Conservation (phyloP, 345 rosid genomes). For the Leavenworthia alabamica region DNA sequence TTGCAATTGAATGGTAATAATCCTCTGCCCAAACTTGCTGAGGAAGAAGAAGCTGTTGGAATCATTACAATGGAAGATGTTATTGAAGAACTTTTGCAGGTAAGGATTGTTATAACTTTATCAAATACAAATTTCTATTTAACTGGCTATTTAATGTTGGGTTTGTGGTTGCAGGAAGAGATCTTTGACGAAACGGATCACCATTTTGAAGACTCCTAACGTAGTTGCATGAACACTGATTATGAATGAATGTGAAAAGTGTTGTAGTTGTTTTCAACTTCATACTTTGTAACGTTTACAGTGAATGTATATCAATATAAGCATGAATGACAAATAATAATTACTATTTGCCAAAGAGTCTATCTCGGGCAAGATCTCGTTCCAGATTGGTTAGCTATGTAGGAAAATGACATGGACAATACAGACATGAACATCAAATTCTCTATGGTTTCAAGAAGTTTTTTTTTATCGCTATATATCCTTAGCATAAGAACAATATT, state of each 20-base stretch:
- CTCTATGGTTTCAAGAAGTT: not conserved
- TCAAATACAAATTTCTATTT: not conserved
- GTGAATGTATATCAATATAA: conserved; percentile 1
- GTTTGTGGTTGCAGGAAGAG: conserved; percentile 59
- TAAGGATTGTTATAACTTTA: conserved; percentile 4
- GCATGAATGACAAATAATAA: not conserved
- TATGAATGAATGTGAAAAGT: conserved; percentile 7
- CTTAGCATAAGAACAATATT: not conserved
- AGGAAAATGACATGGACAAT: no score
- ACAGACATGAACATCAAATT: not conserved
- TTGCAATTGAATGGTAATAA: conserved; percentile 48
- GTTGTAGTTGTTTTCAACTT: not conserved
- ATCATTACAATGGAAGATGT: conserved; percentile 98
- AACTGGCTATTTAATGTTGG: not conserved
- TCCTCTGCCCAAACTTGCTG: conserved; percentile 55
- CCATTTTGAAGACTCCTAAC: conserved; percentile 63
- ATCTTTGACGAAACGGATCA: conserved; percentile 94
- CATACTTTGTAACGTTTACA: not conserved
- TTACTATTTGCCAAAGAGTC: no score
- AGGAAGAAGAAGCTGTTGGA: conserved; percentile 90
- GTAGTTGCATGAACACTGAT: not conserved
- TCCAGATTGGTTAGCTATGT: no score
- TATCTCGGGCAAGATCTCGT: no score
- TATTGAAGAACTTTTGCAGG: conserved; percentile 96
- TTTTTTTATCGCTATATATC: not conserved